A percentile compares a stretch with the other conserved stretches of the same genome.
phyloP scores from a whole-genome alignment of 805 yeast genomes.

The Starmera dryadoides region DNA sequence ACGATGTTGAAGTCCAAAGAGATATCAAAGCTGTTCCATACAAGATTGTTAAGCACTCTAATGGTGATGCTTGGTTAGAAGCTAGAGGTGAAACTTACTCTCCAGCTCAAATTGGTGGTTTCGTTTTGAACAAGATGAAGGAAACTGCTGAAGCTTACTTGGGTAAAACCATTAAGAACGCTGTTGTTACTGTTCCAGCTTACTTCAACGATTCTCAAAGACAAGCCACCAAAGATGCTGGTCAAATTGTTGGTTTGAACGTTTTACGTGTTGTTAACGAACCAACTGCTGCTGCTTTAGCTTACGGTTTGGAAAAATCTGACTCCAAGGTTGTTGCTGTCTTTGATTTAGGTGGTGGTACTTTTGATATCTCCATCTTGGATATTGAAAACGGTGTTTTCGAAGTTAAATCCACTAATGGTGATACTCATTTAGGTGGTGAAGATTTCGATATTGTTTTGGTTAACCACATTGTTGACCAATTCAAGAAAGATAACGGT shows the following conservation, averaged over 20 bases:
- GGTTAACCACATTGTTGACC: slow-evolving; percentile 46
- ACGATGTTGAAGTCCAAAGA: slow-evolving; percentile 65
- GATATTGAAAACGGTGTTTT: slow-evolving; percentile 78
- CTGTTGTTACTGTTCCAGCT: slow-evolving; percentile 82
- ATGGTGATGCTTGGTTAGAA: slow-evolving; percentile 66
- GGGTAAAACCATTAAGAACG: slow-evolving; percentile 48
- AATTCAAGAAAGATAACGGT: slow-evolving; percentile 43
- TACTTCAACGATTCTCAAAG: slow-evolving; percentile 78
- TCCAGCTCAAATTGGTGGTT: slow-evolving; percentile 70
- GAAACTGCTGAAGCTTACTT: slow-evolving; percentile 55
- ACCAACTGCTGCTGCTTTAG: slow-evolving; percentile 83
- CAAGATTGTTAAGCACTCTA: slow-evolving; percentile 47
- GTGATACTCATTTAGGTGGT: slow-evolving; percentile 82
- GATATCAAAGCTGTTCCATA: slow-evolving; percentile 62
- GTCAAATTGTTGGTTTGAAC: slow-evolving; percentile 66
- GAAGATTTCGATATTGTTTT: slow-evolving; percentile 75
- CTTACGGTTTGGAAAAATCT: slow-evolving; percentile 63
- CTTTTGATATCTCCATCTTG: slow-evolving; percentile 72
- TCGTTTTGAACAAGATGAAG: slow-evolving; percentile 58
- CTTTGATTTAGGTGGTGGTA: slow-evolving; percentile 81
- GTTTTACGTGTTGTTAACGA: slow-evolving; percentile 74
- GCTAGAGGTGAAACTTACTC: slow-evolving; percentile 40
- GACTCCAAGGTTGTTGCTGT: slow-evolving; percentile 33
- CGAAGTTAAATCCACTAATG: slow-evolving; percentile 78
- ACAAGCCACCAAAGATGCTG: slow-evolving; percentile 79